Evolutionary conservation across 2,329 filamentous ascomycete species (phyloP).

Genomic region (Monilinia fructicola): DNA sequence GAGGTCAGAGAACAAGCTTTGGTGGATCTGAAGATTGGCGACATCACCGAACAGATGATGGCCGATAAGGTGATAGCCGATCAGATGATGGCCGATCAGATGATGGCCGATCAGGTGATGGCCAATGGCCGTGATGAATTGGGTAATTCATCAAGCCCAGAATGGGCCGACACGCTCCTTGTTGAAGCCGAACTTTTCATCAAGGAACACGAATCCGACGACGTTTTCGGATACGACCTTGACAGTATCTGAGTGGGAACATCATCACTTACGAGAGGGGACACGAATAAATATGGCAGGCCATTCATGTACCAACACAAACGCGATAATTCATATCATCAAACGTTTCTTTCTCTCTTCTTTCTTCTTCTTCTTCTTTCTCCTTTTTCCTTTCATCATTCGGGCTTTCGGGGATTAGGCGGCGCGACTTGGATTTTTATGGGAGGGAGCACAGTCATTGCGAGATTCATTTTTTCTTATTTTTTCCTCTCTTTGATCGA

Average conservation of each 20-base stretch:
- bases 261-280: constrained; percentile 4
- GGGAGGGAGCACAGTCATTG: too few species aligned
- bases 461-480: neutral
- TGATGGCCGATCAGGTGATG: too few species aligned
- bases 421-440: neutral
- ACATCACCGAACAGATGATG: too few species aligned
- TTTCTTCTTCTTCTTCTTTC: neutral
- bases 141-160: neutral
- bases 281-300: constrained; percentile 1
- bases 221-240: neutral
- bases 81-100: too few species aligned
- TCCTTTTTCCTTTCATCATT: neutral
- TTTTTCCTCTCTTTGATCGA: neutral
- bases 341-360: neutral
- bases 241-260: neutral
- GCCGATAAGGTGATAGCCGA: too few species aligned
- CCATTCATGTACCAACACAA: constrained; percentile 13
- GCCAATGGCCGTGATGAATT: neutral
- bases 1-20: neutral
- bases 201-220: neutral
- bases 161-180: neutral
- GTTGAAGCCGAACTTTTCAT: constrained; percentile 2
- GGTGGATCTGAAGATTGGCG: too few species aligned
- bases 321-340: constrained; percentile 11
- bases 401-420: neutral